A percentile compares a stretch with the other conserved stretches of the same genome.
These are phyloP conservation scores for Penstemon davidsonii DNA, from an alignment of 257 asterid genomes.

Conservation along the genomic window DNA sequence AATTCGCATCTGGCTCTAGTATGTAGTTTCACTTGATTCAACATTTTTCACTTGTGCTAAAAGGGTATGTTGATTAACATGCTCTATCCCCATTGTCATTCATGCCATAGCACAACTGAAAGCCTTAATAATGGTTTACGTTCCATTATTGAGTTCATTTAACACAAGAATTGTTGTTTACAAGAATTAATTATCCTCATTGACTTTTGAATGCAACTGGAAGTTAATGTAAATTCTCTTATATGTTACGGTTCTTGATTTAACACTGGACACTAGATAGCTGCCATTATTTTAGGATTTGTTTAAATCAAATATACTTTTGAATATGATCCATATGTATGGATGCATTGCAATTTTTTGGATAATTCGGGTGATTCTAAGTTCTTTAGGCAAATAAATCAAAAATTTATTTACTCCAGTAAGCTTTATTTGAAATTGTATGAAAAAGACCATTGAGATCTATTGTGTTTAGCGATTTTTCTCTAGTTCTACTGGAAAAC, in stretches of 20 bases:
- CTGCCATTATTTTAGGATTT: background rate
- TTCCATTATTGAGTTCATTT: background rate
- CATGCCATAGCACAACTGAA: background rate
- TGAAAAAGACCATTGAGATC: background rate
- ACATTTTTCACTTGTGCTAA: background rate
- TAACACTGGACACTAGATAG: background rate
- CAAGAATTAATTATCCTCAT: background rate
- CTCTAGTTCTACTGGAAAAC: constrained; percentile 6
- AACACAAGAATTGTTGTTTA: background rate
- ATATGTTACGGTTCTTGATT: background rate
- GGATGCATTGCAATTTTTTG: background rate
- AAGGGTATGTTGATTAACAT: too few relatives aligned
- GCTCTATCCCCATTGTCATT: too few relatives aligned
- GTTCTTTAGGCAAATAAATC: constrained; percentile 4
- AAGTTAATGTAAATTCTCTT: constrained; percentile 6
- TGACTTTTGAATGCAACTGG: background rate
- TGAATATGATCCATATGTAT: constrained; percentile 2
- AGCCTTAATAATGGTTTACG: background rate
- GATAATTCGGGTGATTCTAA: background rate
- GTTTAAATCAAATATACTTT: background rate
- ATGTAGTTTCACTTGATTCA: background rate
- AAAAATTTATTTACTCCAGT: background rate
- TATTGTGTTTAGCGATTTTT: background rate
- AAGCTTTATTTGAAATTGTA: background rate
- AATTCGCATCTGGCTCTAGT: background rate